These are phyloP conservation scores for Talaromyces sp. DNA, from an alignment of 2,329 filamentous ascomycete genomes.

Conservation along the genomic window DNA sequence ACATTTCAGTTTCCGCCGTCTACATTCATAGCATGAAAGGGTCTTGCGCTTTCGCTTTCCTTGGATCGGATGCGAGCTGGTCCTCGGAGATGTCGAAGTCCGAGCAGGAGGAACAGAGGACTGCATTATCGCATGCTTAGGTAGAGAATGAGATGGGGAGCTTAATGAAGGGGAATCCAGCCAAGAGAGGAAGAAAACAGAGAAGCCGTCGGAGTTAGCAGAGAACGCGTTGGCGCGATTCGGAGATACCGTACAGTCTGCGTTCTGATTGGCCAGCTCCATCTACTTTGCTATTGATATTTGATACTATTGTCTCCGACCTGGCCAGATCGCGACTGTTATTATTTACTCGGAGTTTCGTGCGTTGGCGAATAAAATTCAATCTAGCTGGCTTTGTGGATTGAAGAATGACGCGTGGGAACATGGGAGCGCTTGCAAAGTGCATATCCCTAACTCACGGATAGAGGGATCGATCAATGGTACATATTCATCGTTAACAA, in stretches of 20 bases:
- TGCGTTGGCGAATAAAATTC: background rate
- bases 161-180: background rate
- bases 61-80: background rate
- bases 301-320: too few species aligned
- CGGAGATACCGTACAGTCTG: background rate
- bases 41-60: constrained; percentile 18
- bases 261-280: background rate
- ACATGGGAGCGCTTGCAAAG: background rate
- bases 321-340: background rate
- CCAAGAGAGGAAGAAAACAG: background rate
- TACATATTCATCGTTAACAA: background rate
- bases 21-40: constrained; percentile 19
- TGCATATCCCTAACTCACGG: background rate
- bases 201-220: background rate
- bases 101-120: background rate
- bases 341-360: background rate
- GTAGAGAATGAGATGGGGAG: background rate
- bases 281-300: background rate
- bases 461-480: too few species aligned
- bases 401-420: background rate
- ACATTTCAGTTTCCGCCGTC: constrained; percentile 20
- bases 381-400: background rate
- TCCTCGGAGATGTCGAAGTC: constrained; percentile 13
- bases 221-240: background rate
- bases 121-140: background rate